Evolutionary conservation across 192 early-diverging fungal species (phyloP).

Genomic region (Dimargaris cristalligena): DNA sequence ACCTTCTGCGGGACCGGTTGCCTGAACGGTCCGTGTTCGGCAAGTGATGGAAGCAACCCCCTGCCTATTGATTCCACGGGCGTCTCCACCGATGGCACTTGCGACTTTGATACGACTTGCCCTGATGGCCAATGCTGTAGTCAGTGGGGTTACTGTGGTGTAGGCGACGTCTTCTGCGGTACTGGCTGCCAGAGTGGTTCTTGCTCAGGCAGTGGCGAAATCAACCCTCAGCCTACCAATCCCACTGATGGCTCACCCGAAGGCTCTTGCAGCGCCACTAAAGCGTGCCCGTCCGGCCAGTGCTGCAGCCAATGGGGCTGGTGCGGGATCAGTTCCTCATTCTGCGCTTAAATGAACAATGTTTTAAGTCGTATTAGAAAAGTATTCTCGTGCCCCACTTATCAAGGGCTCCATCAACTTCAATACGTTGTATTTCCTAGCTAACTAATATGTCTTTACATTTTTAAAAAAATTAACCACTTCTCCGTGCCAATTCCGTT

Average conservation of each 20-base stretch:
- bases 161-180: background rate
- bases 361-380: too few relatives aligned
- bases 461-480: too few relatives aligned
- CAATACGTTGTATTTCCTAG: too few relatives aligned
- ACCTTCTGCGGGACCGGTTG: too few relatives aligned
- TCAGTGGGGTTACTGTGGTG: constrained; percentile 1
- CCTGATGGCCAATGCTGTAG: background rate
- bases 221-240: background rate
- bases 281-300: background rate
- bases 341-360: background rate
- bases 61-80: too few relatives aligned
- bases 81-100: background rate
- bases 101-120: background rate
- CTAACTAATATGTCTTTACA: too few relatives aligned
- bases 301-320: background rate
- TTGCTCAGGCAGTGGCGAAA: background rate
- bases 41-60: too few relatives aligned
- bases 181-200: background rate
- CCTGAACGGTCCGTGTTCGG: too few relatives aligned
- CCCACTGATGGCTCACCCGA: background rate
- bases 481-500: too few relatives aligned
- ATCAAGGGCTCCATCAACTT: too few relatives aligned
- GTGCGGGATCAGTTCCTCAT: background rate
- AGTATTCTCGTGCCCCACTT: too few relatives aligned
- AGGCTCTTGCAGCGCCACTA: background rate